phyloP scores from a whole-genome alignment of 2,329 filamentous ascomycete genomes.

The Cladobotryum protrusum region DNA sequence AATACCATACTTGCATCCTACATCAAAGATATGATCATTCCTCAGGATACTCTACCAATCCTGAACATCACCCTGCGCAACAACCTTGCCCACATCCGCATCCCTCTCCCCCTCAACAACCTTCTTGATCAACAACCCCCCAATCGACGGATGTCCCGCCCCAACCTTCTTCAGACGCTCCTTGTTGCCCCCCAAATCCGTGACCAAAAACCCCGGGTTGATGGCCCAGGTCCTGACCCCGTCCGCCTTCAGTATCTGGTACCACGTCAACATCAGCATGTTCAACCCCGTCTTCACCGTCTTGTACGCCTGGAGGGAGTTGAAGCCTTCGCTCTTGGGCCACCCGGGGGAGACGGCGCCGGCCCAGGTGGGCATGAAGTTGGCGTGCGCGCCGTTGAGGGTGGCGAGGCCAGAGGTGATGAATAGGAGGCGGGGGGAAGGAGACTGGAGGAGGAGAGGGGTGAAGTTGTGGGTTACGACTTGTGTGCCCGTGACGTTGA shows the following conservation, averaged over 20 bases:
- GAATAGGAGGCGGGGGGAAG: slow-evolving; percentile 43
- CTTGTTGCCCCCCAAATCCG: slow-evolving; percentile 32
- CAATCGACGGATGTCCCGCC: slow-evolving; percentile 28
- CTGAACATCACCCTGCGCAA: slow-evolving; percentile 24
- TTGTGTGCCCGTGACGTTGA: slow-evolving; percentile 44
- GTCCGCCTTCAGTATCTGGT: slow-evolving; percentile 37
- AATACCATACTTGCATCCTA: too few species aligned
- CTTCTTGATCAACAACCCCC: slow-evolving; percentile 31
- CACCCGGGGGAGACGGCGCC: slow-evolving; percentile 33
- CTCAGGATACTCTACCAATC: slow-evolving; percentile 20
- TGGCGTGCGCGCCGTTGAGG: slow-evolving; percentile 26
- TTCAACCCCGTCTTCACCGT: slow-evolving; percentile 23
- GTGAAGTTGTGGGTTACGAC: slow-evolving; percentile 33
- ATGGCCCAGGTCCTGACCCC: slow-evolving; percentile 44
- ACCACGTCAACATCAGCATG: slow-evolving; percentile 37
- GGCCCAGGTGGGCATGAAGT: slow-evolving; percentile 17
- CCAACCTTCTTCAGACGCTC: slow-evolving; percentile 28
- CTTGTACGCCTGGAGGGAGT: slow-evolving; percentile 16
- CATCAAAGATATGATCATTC: too few species aligned
- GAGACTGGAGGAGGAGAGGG: slow-evolving; percentile 38
- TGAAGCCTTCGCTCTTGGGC: slow-evolving; percentile 43
- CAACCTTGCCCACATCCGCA: slow-evolving; percentile 34
- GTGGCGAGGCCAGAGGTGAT: slow-evolving; percentile 39
- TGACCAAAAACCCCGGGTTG: slow-evolving; percentile 44
- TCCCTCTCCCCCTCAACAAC: slow-evolving; percentile 39